Conservation (phyloP, 345 rosid genomes). For the Salix dunnii region DNA sequence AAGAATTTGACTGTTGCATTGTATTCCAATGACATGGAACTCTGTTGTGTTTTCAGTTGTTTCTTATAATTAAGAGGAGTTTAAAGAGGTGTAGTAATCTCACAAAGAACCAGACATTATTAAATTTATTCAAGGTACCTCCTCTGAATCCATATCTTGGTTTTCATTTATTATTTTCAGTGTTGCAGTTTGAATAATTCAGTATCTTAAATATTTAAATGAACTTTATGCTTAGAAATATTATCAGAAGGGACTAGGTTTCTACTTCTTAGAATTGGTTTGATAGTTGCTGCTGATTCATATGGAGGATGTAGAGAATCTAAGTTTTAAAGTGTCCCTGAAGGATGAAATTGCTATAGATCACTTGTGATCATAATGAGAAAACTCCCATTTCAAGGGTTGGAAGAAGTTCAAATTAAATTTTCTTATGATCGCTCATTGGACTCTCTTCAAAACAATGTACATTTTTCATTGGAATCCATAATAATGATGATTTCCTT, state of each 20-base stretch:
- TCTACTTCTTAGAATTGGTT: too few species aligned
- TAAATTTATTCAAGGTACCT: conserved; percentile 82
- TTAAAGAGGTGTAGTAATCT: conserved; percentile 90
- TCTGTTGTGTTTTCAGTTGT: conserved; percentile 50
- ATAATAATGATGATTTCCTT: not conserved
- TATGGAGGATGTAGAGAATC: too few species aligned
- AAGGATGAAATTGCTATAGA: too few species aligned
- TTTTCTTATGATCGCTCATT: not conserved
- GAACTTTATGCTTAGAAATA: too few species aligned
- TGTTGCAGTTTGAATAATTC: not conserved
- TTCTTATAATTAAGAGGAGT: conserved; percentile 91
- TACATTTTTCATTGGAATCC: not conserved
- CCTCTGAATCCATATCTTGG: not conserved
- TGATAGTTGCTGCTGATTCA: too few species aligned
- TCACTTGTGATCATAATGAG: too few species aligned
- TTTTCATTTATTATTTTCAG: not conserved
- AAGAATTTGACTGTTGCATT: not conserved
- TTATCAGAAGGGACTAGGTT: too few species aligned
- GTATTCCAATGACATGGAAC: conserved; percentile 3
- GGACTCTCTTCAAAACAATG: not conserved
- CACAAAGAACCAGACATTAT: conserved; percentile 80
- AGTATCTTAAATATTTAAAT: too few species aligned
- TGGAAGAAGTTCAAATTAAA: too few species aligned
- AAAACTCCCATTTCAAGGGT: too few species aligned
- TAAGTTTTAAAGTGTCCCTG: too few species aligned